Conservation (phyloP, 176 grass and related monocot genomes). For the Secale cereale region DNA sequence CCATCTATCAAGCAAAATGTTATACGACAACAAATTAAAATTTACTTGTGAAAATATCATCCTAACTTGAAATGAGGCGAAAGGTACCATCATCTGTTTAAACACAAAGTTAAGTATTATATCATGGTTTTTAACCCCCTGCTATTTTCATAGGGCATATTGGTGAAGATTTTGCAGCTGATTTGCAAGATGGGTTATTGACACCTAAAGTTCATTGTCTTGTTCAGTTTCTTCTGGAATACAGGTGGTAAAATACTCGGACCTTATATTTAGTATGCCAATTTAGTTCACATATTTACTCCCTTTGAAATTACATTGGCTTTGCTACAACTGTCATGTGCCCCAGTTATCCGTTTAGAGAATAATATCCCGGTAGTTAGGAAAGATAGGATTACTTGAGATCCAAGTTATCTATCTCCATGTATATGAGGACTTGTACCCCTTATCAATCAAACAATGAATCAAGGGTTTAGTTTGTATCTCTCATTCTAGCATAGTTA, state of each 20-base stretch:
- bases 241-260: constrained; percentile 46
- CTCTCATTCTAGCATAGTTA: neutral
- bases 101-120: neutral
- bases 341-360: neutral
- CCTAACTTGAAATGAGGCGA: neutral
- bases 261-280: neutral
- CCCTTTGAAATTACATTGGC: constrained; percentile 1
- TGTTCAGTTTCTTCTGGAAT: constrained; percentile 51
- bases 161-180: constrained; percentile 42
- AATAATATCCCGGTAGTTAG: neutral
- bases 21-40: neutral
- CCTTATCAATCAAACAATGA: too few relatives aligned
- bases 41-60: neutral
- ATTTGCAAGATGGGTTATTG: constrained; percentile 50
- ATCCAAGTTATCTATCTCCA: neutral
- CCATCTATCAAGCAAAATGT: neutral
- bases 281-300: neutral
- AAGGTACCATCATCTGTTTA: neutral
- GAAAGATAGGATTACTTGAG: neutral
- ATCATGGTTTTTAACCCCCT: neutral
- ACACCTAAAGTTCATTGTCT: constrained; percentile 62
- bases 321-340: neutral
- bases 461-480: too few relatives aligned
- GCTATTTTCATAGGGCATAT: constrained; percentile 41
- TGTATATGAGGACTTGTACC: neutral